Evolutionary conservation across 805 yeast species (phyloP), one percentile per base, ranked within the genome.

Genomic region (Nakazawaea ernobii): DNA sequence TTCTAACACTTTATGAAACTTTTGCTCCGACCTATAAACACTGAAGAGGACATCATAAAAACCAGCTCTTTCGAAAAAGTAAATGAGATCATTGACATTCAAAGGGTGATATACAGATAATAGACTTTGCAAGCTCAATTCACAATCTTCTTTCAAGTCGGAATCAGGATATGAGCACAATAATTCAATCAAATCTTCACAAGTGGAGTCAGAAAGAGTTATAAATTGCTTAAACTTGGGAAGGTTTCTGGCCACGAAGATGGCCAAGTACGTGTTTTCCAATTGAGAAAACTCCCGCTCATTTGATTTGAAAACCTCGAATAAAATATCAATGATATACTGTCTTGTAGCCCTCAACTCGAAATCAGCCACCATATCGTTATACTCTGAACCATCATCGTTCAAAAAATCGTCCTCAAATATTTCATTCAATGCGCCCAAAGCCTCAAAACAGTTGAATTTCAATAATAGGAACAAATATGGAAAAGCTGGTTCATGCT

Each of bases 151-250:
- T 45, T 67, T 71, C 43, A 72, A 52, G 1, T 56, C 57, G 1
- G 52, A 53, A 8, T 61, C 62, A 13, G 66, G 55, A 43, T 60
- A 67, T 15, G 67, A 54, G 55, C 87, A 83, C 32, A 90, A 63
- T 3, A 61, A 63, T 4, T 70, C 64, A 26, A 85, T 65, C 0
- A 84, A 65, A 3, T 62, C 59, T 6, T 74, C 73, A 37, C 86
- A 59, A 2, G 70, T 65, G 1, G 79, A 68, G 47, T 83, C 94
- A 0, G 90, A 76, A 1, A 94, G 61, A 39, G 88, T 71, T 9
- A 92, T 73, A 52, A 87, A 91, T 62, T 92, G 99, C 10, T 79
- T 71, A 61, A 86, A 92, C 59, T 92, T 94, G 2, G 97, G 84
- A 52, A 83, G 80, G 58, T 86, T 91, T 49, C 92, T 65, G 0